phyloP scores from a whole-genome alignment of 2,329 filamentous ascomycete species.

The Rhexocercosporidium sp. region DNA sequence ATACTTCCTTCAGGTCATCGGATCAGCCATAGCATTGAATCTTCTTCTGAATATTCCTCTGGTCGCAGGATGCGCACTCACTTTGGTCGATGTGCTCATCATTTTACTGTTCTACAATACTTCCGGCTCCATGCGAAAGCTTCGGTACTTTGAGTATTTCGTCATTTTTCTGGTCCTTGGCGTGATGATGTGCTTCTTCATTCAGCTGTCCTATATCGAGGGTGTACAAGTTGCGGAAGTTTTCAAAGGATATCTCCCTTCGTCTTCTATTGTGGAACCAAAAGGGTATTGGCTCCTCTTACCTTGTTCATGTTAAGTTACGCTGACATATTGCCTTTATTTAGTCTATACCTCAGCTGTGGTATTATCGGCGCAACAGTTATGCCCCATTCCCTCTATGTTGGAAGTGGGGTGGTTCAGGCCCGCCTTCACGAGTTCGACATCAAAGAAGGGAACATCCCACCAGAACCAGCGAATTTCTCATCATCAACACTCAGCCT shows the following conservation, averaged over 20 bases:
- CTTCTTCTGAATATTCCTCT: constrained; percentile 67
- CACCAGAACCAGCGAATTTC: constrained; percentile 37
- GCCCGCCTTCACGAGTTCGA: constrained; percentile 70
- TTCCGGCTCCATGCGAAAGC: constrained; percentile 58
- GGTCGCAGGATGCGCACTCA: constrained; percentile 71
- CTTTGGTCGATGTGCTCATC: constrained; percentile 70
- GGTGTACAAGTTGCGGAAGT: constrained; percentile 62
- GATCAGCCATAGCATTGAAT: constrained; percentile 72
- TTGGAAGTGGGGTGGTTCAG: constrained; percentile 73
- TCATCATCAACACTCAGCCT: constrained; percentile 46
- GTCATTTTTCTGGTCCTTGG: constrained; percentile 67
- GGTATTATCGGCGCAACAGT: constrained; percentile 79
- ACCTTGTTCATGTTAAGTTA: not conserved
- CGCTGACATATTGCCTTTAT: constrained; percentile 26
- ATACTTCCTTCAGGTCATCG: constrained; percentile 50
- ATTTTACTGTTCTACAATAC: constrained; percentile 71
- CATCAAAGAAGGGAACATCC: constrained; percentile 55
- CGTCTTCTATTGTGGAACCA: constrained; percentile 59
- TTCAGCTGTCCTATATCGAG: constrained; percentile 67
- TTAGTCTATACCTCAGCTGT: constrained; percentile 68
- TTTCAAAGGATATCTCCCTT: constrained; percentile 72
- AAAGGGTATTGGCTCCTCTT: constrained; percentile 49
- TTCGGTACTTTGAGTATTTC: constrained; percentile 68
- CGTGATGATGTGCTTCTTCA: constrained; percentile 72
- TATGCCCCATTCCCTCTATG: constrained; percentile 72